Evolutionary conservation across 176 grass and related monocot genomes (phyloP), one percentile per base, ranked within the genome.

Genomic region (Carex kokanica): DNA sequence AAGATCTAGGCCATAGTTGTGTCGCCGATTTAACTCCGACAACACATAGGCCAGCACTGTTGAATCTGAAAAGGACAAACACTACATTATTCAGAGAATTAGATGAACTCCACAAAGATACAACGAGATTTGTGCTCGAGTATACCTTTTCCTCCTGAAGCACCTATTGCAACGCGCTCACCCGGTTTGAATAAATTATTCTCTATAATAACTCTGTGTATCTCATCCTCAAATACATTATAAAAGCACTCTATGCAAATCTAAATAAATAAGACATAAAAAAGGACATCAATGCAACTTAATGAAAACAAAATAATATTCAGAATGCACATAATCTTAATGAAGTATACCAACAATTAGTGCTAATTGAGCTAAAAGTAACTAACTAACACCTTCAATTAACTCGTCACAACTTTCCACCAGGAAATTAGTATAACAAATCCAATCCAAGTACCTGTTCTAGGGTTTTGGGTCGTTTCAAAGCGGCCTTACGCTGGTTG

Each of bases 131-230:
- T 63, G 31, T 68, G 13, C 72, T 29, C 57, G 8, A 40, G 61
- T 70, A 79, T 84, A 99, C 93, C 91, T 93, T 99, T 99, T 64
- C 96, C 96, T 84, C 93, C 93, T 61, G 96, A 99, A 93, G 96
- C 96, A 86, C 89, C 91, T 9, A 99, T 92, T 77, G 96, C 93
- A 83, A 99, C 87, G 64, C 96, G 89, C 40, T 99, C 93, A 31
- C 93, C 91, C 16, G 80, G 70, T 89, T 92, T 99, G 83, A 99
- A 99, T 60, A 99, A 81, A 86, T 84, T 85, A 82, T 89, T 99
- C 23, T 93, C 85, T 40, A 99, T 66, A 32, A 95, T 99, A 57
- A 92, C 89, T 78, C 49, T 84, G 86, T 99, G 93, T 65, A 99
- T 99, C 78, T 99, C 96, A 9, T 95, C 92, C 88, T 98, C 95